phyloP scores from a whole-genome alignment of 805 yeast species.

The Saccharomycopsis fermentans region DNA sequence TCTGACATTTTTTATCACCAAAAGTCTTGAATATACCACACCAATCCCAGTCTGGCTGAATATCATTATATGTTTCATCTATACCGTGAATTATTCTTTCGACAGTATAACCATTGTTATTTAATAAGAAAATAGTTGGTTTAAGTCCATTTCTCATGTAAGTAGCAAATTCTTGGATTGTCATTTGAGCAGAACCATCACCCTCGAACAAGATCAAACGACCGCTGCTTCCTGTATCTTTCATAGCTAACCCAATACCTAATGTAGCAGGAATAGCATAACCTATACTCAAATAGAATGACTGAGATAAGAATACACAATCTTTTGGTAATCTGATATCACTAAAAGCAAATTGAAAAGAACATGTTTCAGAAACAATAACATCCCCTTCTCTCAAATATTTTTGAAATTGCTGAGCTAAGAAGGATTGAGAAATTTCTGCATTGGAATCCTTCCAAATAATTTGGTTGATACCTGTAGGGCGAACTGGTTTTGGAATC shows the following conservation, averaged over 20 bases:
- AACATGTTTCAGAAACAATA: conserved; percentile 74
- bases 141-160: conserved; percentile 48
- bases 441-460: conserved; percentile 23
- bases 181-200: conserved; percentile 94
- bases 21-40: conserved; percentile 53
- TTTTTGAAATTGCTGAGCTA: conserved; percentile 33
- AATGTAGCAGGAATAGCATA: conserved; percentile 79
- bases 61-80: conserved; percentile 66
- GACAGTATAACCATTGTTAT: conserved; percentile 83
- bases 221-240: conserved; percentile 36
- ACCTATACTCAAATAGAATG: conserved; percentile 79
- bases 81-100: conserved; percentile 83
- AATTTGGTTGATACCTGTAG: conserved; percentile 21
- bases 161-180: conserved; percentile 72
- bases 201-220: conserved; percentile 73
- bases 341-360: conserved; percentile 68
- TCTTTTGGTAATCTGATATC: conserved; percentile 53
- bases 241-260: conserved; percentile 69
- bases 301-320: conserved; percentile 48
- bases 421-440: conserved; percentile 38
- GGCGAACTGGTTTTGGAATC: conserved; percentile 18
- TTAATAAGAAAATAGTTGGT: conserved; percentile 65
- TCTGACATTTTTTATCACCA: conserved; percentile 37
- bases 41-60: conserved; percentile 79
- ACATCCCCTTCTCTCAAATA: conserved; percentile 54